Base-by-base conservation (phyloP, 139 green algal species). In the Raphidocelis subcapitata region DNA sequence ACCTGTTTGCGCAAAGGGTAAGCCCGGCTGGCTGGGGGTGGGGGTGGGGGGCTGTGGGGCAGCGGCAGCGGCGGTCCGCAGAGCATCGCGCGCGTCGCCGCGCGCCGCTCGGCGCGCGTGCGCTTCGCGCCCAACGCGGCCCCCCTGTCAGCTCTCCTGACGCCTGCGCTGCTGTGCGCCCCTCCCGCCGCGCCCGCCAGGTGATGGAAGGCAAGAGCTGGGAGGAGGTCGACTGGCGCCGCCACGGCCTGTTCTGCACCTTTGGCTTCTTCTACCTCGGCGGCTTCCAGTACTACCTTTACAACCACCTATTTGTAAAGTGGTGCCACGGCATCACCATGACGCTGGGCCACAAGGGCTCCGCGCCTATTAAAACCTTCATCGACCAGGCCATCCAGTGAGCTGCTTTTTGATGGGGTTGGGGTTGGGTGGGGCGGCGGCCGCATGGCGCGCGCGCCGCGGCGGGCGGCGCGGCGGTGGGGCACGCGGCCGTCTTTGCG, bases 1-100 rank as follows among this genome's bases (percentile, higher is more conserved):
- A 97, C 69, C 16, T 93, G n/a, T 94, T 97, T 65, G 92, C 92
- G n/a, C 92, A 97, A 54, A 96, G 91, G 87, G 92, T 92, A n/a
- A n/a, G n/a, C n/a, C n/a, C n/a, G n/a, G n/a, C n/a, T n/a, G n/a
- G n/a, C n/a, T n/a, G n/a, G n/a, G n/a, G n/a, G n/a, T n/a, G n/a
- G n/a, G 44, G 21, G 74, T 0, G 24, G 15, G 35, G 37, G 10
- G 2, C 37, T 21, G 12, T 21, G 2, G 35, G 0, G 5, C 31
- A 35, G 16, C n/a, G 1, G 2, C 5, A 26, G n/a, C n/a, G n/a
- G n/a, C n/a, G n/a, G n/a, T n/a, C 55, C 61, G 12, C 52, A 51
- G 3, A 3, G 1, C 10, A 28, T 62, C 18, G 33, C 55, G 41
- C 26, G 28, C 8, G 18, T 51, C 49, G 49, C 41, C 41, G 41